Base-by-base conservation (phyloP, 163 green algal genomes). In the Scenedesmus sp. region DNA sequence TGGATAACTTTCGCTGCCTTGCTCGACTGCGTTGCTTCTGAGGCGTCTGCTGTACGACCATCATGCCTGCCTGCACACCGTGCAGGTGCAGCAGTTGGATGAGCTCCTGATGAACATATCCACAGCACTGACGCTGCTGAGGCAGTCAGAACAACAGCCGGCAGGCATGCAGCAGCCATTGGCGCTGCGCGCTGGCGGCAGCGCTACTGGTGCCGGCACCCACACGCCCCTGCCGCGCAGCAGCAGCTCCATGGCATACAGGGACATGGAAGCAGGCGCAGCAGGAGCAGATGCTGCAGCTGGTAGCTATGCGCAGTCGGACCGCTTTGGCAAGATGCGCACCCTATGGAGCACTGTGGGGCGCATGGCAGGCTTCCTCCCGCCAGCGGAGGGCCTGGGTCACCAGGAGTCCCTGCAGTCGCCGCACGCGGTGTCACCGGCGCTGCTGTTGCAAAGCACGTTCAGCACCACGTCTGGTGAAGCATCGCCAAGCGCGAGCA, bases 81-180 rank as follows among this genome's bases (percentile, higher is more conserved):
- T 76, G n/a, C 72, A 84, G 70, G 70, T 59, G 56, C 85, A 90
- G 85, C 70, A 84, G 85, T 18, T 90, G 70, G 85, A 90, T 33
- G 43, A 83, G 33, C 18, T 84, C 12, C 35, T 90, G 18, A 59
- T 26, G 46, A 85, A 56, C 70, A 49, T 90, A 5, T 33, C n/a
- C 2, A 56, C 78, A 13, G 72, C 72, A 33, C 7, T 90, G 1
- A n/a, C 30, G 56, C 49, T 59, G 61, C 72, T 90, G 43, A 90
- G 79, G 35, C 51, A 85, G 20, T 37, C 53, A 35, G 85, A 90
- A 6, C 40, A 49, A 35, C 84, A 89, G 84, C 18, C 9, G 3
- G 0, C 61, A 86, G 30, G 22, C 7, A 51, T 40, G 10, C 59
- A 70, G 37, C n/a, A 42, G 30, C n/a, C 33, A 44, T 42, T 49